Conservation (phyloP, 225 moss, liverwort and hornwort genomes). For the Polytrichum formosum region DNA sequence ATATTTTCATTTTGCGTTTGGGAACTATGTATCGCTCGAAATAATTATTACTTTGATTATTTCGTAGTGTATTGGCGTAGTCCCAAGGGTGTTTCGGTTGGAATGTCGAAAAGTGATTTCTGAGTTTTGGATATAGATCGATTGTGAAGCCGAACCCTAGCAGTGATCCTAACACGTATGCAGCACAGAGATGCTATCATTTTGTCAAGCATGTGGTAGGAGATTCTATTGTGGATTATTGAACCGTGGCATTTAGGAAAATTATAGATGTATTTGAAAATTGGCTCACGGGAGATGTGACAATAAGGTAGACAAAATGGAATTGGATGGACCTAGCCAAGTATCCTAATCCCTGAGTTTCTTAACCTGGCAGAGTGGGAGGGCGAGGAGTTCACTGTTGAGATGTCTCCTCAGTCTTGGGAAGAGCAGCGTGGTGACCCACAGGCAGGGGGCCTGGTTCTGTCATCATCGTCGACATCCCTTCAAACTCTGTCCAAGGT, state of each 20-base stretch:
- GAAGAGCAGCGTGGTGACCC: constrained; percentile 29
- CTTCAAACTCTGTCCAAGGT: constrained; percentile 59
- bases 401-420: constrained; percentile 33
- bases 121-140: too few species aligned
- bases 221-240: neutral
- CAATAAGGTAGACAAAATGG: neutral
- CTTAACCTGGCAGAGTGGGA: constrained; percentile 31
- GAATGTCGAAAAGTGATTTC: too few species aligned
- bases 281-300: neutral
- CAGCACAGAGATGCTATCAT: too few species aligned
- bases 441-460: constrained; percentile 53
- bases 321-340: neutral
- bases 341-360: constrained; percentile 9
- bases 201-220: neutral
- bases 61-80: too few species aligned
- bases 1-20: neutral
- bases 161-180: neutral
- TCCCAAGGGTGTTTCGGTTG: too few species aligned
- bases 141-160: too few species aligned
- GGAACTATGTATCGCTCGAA: too few species aligned
- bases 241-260: neutral
- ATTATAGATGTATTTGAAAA: neutral
- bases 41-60: too few species aligned
- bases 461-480: constrained; percentile 35
- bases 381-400: constrained; percentile 21